Percentiles rank a stretch among this genome's conserved stretches.
Evolutionary conservation across 345 rosid species (phyloP).

Genomic region (Arabidopsis suecica): DNA sequence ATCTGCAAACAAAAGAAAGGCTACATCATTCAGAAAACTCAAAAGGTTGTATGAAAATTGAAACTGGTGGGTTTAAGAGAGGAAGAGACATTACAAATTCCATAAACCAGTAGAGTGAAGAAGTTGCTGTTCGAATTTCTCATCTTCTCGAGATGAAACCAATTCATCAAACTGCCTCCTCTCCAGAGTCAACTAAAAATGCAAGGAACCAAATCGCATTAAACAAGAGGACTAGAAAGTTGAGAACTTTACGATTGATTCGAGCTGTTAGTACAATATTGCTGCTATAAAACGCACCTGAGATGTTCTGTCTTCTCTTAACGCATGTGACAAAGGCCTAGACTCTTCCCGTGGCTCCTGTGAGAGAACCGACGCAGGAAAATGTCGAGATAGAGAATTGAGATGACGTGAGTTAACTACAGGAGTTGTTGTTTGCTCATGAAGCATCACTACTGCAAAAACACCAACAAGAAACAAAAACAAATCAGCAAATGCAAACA

Average conservation of each 20-base stretch:
- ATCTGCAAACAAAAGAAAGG: slow-evolving; percentile 45
- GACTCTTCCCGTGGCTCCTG: slow-evolving; percentile 79
- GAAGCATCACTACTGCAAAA: slow-evolving; percentile 57
- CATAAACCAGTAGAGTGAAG: slow-evolving; percentile 57
- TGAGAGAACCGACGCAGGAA: slow-evolving; percentile 71
- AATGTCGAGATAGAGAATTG: slow-evolving; percentile 59
- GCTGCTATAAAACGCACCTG: slow-evolving; percentile 51
- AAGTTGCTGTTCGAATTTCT: slow-evolving; percentile 51
- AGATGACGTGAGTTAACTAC: slow-evolving; percentile 57
- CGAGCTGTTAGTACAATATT: neutral
- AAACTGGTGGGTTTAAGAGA: neutral
- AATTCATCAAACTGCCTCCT: slow-evolving; percentile 50
- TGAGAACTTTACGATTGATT: slow-evolving; percentile 9
- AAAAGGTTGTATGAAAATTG: neutral
- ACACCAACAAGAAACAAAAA: neutral
- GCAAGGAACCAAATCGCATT: neutral
- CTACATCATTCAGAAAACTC: slow-evolving; percentile 23
- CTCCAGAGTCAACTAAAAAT: slow-evolving; percentile 49
- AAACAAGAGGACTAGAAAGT: slow-evolving; percentile 27
- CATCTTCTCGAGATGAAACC: slow-evolving; percentile 47
- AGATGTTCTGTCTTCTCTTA: slow-evolving; percentile 59
- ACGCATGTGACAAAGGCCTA: slow-evolving; percentile 49
- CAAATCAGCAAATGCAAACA: slow-evolving; percentile 6
- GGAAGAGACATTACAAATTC: slow-evolving; percentile 59
- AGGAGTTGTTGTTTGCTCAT: slow-evolving; percentile 61